phyloP scores from a whole-genome alignment of 2,329 filamentous ascomycete species.

The Ceratocystis huliohia region DNA sequence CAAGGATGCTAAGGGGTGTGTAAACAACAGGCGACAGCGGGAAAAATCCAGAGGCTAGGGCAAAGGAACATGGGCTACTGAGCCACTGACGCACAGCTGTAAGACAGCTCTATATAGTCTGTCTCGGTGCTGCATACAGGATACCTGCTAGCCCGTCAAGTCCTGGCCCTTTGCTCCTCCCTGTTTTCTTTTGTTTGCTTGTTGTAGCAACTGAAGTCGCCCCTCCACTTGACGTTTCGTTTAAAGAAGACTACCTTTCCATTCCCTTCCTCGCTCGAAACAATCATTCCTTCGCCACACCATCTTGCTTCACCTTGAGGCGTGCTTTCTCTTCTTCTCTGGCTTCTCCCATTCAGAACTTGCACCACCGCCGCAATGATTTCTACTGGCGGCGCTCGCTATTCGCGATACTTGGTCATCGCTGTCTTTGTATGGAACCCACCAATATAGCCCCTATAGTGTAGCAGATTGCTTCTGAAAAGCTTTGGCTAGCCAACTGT shows the following conservation, averaged over 20 bases:
- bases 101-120: neutral
- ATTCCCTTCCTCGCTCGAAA: neutral
- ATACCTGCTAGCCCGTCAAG: too few relatives aligned
- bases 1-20: neutral
- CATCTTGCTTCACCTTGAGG: neutral
- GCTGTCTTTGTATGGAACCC: constrained; percentile 59
- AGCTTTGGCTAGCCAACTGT: neutral
- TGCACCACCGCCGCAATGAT: constrained; percentile 29
- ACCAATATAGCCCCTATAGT: neutral
- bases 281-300: neutral
- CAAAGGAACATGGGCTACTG: neutral
- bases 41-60: neutral
- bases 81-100: neutral
- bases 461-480: neutral
- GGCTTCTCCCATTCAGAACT: neutral
- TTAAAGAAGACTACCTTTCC: constrained; percentile 1
- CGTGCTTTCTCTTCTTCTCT: neutral
- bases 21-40: neutral
- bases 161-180: neutral
- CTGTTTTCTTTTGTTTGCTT: neutral
- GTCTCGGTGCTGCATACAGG: neutral
- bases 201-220: neutral
- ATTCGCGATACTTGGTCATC: constrained; percentile 65
- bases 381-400: constrained; percentile 60
- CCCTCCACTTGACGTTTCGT: constrained; percentile 3